phyloP scores from a whole-genome alignment of 371 early-diverging fungal species.

The Mucor plumbeus region DNA sequence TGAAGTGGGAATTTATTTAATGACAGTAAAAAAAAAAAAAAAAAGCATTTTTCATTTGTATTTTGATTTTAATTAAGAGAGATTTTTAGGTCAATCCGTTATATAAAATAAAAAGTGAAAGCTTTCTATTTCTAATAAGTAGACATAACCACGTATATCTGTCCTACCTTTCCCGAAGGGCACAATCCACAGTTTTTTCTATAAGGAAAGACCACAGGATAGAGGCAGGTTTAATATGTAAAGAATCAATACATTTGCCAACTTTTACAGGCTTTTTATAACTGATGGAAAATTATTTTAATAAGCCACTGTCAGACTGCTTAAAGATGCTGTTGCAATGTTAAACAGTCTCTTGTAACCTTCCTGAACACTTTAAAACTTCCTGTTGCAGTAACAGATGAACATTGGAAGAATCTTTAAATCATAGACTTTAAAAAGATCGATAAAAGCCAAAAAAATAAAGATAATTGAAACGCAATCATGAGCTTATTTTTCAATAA shows the following conservation, averaged over 20 bases:
- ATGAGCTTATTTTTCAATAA: no score
- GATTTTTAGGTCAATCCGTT: slow-evolving; percentile 7
- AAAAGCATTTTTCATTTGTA: neutral
- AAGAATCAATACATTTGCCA: slow-evolving; percentile 17
- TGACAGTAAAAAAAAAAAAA: no score
- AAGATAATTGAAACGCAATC: no score
- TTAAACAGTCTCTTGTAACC: neutral
- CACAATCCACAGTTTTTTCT: slow-evolving; percentile 28
- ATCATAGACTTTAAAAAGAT: no score
- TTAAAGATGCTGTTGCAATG: neutral
- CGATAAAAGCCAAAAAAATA: no score
- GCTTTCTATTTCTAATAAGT: neutral
- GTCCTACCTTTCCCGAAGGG: slow-evolving; percentile 41
- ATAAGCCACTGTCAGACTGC: slow-evolving; percentile 9
- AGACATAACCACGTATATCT: slow-evolving; percentile 24
- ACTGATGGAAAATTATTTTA: neutral
- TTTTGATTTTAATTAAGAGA: slow-evolving; percentile 1
- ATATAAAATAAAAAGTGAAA: neutral
- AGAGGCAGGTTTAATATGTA: slow-evolving; percentile 29
- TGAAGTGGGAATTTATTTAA: slow-evolving; percentile 1
- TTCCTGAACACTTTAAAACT: no score
- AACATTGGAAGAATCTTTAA: no score
- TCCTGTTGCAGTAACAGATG: no score
- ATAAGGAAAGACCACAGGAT: slow-evolving; percentile 37
- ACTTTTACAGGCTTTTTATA: slow-evolving; percentile 21